These are phyloP conservation scores for Serpula lacrymans DNA, from an alignment of 768 basidiomycete genomes.

Conservation along the genomic window DNA sequence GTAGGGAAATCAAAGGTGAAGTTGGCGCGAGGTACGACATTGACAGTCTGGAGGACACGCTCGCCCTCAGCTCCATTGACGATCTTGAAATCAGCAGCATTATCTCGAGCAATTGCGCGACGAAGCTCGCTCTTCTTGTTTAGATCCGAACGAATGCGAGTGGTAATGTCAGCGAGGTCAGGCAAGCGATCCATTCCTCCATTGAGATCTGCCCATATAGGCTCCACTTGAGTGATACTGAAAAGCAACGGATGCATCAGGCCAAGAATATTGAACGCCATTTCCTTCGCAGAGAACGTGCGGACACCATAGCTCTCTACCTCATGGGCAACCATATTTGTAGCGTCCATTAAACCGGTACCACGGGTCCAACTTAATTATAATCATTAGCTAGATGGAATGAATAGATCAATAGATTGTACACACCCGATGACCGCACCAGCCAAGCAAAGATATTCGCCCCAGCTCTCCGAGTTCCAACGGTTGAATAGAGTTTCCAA, in stretches of 20 bases:
- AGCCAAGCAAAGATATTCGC: constrained; percentile 95
- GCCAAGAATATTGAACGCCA: constrained; percentile 99
- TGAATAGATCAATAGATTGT: neutral
- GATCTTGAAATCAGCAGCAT: constrained; percentile 92
- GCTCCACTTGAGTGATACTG: constrained; percentile 99
- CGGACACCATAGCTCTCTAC: constrained; percentile 91
- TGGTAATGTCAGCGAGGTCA: constrained; percentile 89
- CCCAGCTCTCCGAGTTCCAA: constrained; percentile 98
- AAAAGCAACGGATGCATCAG: constrained; percentile 99
- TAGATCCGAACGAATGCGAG: constrained; percentile 77
- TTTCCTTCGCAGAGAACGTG: constrained; percentile 99
- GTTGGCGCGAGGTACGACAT: constrained; percentile 95
- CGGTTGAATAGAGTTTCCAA: constrained; percentile 97
- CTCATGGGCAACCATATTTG: constrained; percentile 91
- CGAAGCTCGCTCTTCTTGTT: constrained; percentile 89
- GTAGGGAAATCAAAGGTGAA: constrained; percentile 94
- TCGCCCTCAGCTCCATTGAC: constrained; percentile 90
- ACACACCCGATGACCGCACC: constrained; percentile 96
- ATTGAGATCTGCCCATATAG: constrained; percentile 98
- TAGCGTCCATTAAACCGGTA: constrained; percentile 94
- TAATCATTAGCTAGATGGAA: constrained; percentile 10
- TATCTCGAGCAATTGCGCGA: constrained; percentile 90
- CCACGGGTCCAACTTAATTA: constrained; percentile 88
- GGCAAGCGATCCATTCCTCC: constrained; percentile 98
- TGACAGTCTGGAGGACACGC: constrained; percentile 85